Evolutionary conservation across 495 filamentous ascomycete genomes (phyloP), one percentile per base, ranked within the genome.

Genomic region (Penicillium ochrochloron): DNA sequence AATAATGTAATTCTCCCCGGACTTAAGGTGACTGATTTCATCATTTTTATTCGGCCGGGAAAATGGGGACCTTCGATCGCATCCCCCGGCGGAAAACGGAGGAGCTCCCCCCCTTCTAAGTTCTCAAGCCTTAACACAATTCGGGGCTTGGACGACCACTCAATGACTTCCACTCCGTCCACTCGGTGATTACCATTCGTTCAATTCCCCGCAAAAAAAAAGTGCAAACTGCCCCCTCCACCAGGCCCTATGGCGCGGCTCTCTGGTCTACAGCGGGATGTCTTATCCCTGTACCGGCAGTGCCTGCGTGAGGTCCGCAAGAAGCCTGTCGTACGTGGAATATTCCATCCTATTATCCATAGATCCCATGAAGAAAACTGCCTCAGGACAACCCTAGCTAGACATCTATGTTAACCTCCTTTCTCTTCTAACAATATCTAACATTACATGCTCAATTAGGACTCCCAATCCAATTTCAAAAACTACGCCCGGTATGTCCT

Each of bases 201-300:
- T 56, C 53, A 15, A 37, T 31, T 56, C 33, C 53, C 53, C 53
- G 25, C 44, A 48, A 44, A 35, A 48, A 44, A 23, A 42, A 25
- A 7, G n/a, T n/a, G n/a, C n/a, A n/a, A n/a, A n/a, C n/a, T n/a
- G 19, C 1, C 61, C 19, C 35, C 21, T 33, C 21, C 50, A 17
- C 34, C 25, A n/a, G n/a, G n/a, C 34, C 70, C 51, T 37, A 75
- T 81, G 78, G 76, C 77, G 23, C 73, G 87, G 70, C 83, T 91
- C 21, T 96, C 94, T 10, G 96, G 96, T 39, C 82, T 98, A n/a
- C 96, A 99, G 70, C 89, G 87, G 72, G 91, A 96, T 60, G 94
- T 99, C 9, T 75, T 98, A 44, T 82, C 86, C 39, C 86, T 99
- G 11, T 99, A 98, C 70, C 88, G 93, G 52, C 85, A 87, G 68